A percentile compares a stretch with the other conserved stretches of the same genome.
Evolutionary conservation across 441 rosid species (phyloP).

Genomic region (Adansonia rubrostipa): DNA sequence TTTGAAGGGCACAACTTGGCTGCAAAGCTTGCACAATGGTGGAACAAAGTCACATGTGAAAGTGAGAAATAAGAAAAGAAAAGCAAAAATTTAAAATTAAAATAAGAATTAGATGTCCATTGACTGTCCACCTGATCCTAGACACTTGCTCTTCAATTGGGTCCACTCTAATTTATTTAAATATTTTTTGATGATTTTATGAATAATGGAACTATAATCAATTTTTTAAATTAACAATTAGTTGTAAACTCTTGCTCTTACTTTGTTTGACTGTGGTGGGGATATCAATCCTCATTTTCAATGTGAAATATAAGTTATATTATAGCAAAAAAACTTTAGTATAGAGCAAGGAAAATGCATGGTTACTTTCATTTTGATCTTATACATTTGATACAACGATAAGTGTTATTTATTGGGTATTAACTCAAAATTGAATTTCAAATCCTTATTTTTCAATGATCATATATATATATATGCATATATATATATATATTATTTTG

Average conservation of each 20-base stretch:
- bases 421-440: no score
- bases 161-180: conserved; percentile 28
- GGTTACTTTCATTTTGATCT: neutral
- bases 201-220: neutral
- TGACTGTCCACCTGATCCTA: conserved; percentile 42
- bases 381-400: neutral
- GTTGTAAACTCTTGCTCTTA: neutral
- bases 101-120: conserved; percentile 23
- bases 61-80: neutral
- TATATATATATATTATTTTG: no score
- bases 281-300: neutral
- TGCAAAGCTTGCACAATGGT: conserved; percentile 41
- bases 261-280: neutral
- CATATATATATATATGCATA: no score
- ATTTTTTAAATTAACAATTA: neutral
- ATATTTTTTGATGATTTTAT: neutral
- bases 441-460: no score
- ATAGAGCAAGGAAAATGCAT: neutral
- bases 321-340: neutral
- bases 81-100: neutral
- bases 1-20: conserved; percentile 15
- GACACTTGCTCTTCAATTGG: conserved; percentile 44
- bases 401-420: no score
- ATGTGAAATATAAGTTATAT: neutral
- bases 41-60: conserved; percentile 37